These are phyloP conservation scores for Phaseolus lunatus DNA, from an alignment of 306 rosid species.

Conservation along the genomic window DNA sequence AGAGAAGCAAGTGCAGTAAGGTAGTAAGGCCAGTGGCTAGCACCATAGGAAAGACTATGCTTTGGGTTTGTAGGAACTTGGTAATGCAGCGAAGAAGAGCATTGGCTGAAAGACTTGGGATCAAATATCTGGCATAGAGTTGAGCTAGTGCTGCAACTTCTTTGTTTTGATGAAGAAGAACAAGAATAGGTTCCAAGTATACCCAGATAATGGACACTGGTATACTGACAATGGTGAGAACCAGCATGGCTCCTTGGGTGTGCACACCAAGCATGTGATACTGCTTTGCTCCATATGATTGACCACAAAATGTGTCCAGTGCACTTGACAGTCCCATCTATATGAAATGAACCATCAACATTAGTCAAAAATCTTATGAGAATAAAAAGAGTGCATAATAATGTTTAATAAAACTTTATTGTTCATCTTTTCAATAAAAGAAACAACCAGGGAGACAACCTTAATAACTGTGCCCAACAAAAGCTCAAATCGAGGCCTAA, in stretches of 20 bases:
- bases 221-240: conserved; percentile 51
- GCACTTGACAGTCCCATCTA: conserved; percentile 81
- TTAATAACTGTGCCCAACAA: too few species aligned
- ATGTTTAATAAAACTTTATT: too few species aligned
- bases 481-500: too few species aligned
- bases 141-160: conserved; percentile 63
- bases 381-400: too few species aligned
- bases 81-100: conserved; percentile 65
- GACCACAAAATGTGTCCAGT: conserved; percentile 82
- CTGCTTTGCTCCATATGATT: conserved; percentile 77
- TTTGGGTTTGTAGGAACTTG: conserved; percentile 74
- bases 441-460: too few species aligned
- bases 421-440: too few species aligned
- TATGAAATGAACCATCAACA: not conserved
- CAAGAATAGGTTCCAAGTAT: conserved; percentile 56
- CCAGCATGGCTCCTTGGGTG: conserved; percentile 70
- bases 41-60: conserved; percentile 76
- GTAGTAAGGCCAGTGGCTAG: conserved; percentile 53
- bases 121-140: conserved; percentile 58
- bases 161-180: conserved; percentile 62
- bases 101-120: conserved; percentile 68
- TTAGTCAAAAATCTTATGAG: not conserved
- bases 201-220: conserved; percentile 58
- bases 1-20: conserved; percentile 54
- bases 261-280: conserved; percentile 70